Conservation (phyloP, 768 basidiomycete species). For the Leccinum longicurvipes region DNA sequence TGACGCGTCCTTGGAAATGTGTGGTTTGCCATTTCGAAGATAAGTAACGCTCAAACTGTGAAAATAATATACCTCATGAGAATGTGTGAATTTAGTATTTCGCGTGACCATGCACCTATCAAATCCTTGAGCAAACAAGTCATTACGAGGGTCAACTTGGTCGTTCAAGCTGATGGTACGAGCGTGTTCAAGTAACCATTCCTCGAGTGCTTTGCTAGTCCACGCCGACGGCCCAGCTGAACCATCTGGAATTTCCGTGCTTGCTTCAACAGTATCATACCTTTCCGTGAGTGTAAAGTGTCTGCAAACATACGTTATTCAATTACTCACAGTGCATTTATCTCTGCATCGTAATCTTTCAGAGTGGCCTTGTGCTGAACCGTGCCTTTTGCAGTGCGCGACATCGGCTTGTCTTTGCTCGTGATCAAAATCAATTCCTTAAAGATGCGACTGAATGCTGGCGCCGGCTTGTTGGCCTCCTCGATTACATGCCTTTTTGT, state of each 20-base stretch:
- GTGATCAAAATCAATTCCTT: slow-evolving; percentile 53
- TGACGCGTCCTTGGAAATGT: too few relatives aligned
- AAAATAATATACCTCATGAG: background rate
- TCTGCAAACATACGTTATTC: background rate
- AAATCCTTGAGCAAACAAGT: slow-evolving; percentile 35
- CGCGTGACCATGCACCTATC: slow-evolving; percentile 29
- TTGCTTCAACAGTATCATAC: slow-evolving; percentile 33
- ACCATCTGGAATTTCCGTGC: slow-evolving; percentile 14
- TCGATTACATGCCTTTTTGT: slow-evolving; percentile 37
- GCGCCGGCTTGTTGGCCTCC: slow-evolving; percentile 40
- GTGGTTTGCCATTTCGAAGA: slow-evolving; percentile 18
- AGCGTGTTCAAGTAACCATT: slow-evolving; percentile 30
- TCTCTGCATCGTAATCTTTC: slow-evolving; percentile 41
- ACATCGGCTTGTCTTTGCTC: slow-evolving; percentile 38
- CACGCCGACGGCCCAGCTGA: slow-evolving; percentile 24
- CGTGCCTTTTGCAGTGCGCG: slow-evolving; percentile 44
- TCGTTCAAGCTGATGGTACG: slow-evolving; percentile 4
- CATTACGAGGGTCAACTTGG: slow-evolving; percentile 9
- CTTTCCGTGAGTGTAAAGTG: slow-evolving; percentile 9
- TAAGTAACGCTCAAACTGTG: slow-evolving; percentile 29
- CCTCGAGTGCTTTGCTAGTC: slow-evolving; percentile 14
- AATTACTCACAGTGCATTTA: slow-evolving; percentile 40
- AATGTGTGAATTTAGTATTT: background rate
- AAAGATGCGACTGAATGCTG: slow-evolving; percentile 43
- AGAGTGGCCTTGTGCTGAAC: slow-evolving; percentile 40